phyloP scores from a whole-genome alignment of 2,329 filamentous ascomycete genomes.

The Ambrosiella xylebori region DNA sequence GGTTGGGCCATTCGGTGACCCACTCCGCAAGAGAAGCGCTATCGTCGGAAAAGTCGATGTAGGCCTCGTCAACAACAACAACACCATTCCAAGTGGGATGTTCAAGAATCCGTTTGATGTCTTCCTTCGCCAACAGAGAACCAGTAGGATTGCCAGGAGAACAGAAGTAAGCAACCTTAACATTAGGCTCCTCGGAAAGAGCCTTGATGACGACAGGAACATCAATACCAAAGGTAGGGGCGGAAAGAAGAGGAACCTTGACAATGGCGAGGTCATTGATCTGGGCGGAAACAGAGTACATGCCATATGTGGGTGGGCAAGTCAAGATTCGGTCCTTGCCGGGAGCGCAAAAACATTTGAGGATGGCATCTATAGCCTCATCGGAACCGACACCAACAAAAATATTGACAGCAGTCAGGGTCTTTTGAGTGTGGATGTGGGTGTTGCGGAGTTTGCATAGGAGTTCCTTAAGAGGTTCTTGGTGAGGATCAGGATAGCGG shows the following conservation, averaged over 20 bases:
- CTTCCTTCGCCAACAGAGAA: conserved; percentile 55
- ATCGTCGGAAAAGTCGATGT: conserved; percentile 73
- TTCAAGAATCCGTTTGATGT: conserved; percentile 56
- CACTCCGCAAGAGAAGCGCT: conserved; percentile 73
- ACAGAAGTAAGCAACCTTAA: conserved; percentile 87
- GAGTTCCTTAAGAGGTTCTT: conserved; percentile 66
- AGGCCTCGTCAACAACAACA: conserved; percentile 86
- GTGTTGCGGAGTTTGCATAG: conserved; percentile 81
- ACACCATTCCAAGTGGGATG: conserved; percentile 93
- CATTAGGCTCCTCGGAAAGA: conserved; percentile 40
- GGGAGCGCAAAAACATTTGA: conserved; percentile 84
- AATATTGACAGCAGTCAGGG: conserved; percentile 62
- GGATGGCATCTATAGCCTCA: conserved; percentile 86
- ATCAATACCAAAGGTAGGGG: conserved; percentile 59
- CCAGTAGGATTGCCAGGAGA: conserved; percentile 92
- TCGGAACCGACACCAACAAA: conserved; percentile 94
- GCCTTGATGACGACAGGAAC: conserved; percentile 47
- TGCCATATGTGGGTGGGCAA: conserved; percentile 94
- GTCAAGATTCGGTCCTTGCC: conserved; percentile 80
- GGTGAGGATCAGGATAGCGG: conserved; percentile 94
- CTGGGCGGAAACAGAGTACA: conserved; percentile 90
- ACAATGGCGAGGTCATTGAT: conserved; percentile 82
- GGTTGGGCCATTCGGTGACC: conserved; percentile 82
- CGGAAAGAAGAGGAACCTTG: conserved; percentile 62
- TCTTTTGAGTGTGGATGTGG: conserved; percentile 57